Evolutionary conservation across 768 basidiomycete species (phyloP), one percentile per base, ranked within the genome.

Genomic region (Mycena maculata): DNA sequence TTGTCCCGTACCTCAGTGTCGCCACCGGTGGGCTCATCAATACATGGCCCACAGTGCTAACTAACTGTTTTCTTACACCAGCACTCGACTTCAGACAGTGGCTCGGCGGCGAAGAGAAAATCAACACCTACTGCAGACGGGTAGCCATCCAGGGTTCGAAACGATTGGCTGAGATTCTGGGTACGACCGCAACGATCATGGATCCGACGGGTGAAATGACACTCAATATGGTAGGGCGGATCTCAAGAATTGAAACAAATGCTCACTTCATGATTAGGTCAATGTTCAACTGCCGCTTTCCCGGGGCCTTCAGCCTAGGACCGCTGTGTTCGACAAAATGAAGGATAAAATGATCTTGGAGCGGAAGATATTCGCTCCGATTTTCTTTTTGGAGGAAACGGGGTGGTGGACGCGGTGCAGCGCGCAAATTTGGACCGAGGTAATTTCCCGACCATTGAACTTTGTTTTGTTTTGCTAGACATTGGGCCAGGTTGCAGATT

Each of bases 51-150:
- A 49, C 25, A 38, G 48, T 39, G 23, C 13, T 7, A 36, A n/a
- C 44, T 62, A 8, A 48, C n/a, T 20, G 13, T 31, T 30, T 16
- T 1, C 28, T 22, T 52, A n/a, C n/a, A n/a, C 28, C 31, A 89
- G 95, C 94, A 0, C 76, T 96, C 10, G 86, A 91, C 44, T 96
- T 95, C 79, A 87, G 95, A 41, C 77, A 87, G 60, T 89, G 87
- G 84, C 80, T 96, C 15, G 94, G 95, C 1, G 95, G 95, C 3
- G 95, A 97, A 77, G 79, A 85, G 31, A 86, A 85, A 69, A 95
- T 96, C 63, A 89, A 88, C 67, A 81, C 80, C 2, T 95, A 96
- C 76, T 93, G 89, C 69, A 91, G 90, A 74, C 72, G 83, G 12
- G 84, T 95, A 10, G 94, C 93, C 2, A 65, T 90, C 7, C 77